Conservation (phyloP, 2,329 filamentous ascomycete species). For the Cytospora piceae region DNA sequence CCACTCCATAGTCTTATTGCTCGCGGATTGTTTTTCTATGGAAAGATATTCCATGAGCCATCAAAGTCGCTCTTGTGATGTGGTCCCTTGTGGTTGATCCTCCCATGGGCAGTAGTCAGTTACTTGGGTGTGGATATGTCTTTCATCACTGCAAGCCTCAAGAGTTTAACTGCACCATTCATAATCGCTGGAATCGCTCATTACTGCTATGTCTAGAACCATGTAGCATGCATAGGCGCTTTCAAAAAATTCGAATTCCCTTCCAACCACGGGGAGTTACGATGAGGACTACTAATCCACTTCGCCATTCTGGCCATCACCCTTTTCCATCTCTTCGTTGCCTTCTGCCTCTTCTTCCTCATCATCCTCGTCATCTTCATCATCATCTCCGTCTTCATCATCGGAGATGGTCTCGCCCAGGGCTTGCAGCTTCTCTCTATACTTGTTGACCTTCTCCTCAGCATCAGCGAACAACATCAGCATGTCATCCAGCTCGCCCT, state of each 20-base stretch:
- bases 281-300: slow-evolving; percentile 19
- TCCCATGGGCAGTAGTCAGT: too few relatives aligned
- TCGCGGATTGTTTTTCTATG: too few relatives aligned
- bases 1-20: too few relatives aligned
- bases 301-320: slow-evolving; percentile 27
- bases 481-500: slow-evolving; percentile 78
- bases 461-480: slow-evolving; percentile 80
- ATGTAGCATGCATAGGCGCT: not conserved
- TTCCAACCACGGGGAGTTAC: not conserved
- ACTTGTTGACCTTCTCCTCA: slow-evolving; percentile 74
- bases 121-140: not conserved
- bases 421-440: slow-evolving; percentile 71
- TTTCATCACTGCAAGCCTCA: not conserved
- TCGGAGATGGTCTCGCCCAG: slow-evolving; percentile 76
- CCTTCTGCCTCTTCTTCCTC: slow-evolving; percentile 47
- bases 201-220: not conserved
- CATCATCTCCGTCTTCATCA: slow-evolving; percentile 69
- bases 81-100: too few relatives aligned
- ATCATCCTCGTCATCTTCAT: slow-evolving; percentile 59
- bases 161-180: not conserved
- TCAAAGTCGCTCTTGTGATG: too few relatives aligned
- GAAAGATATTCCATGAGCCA: too few relatives aligned
- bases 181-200: not conserved
- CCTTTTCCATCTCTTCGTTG: slow-evolving; percentile 36
- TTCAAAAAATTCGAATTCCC: not conserved